phyloP scores from a whole-genome alignment of 768 basidiomycete genomes.

The Hysterangium stoloniferum region DNA sequence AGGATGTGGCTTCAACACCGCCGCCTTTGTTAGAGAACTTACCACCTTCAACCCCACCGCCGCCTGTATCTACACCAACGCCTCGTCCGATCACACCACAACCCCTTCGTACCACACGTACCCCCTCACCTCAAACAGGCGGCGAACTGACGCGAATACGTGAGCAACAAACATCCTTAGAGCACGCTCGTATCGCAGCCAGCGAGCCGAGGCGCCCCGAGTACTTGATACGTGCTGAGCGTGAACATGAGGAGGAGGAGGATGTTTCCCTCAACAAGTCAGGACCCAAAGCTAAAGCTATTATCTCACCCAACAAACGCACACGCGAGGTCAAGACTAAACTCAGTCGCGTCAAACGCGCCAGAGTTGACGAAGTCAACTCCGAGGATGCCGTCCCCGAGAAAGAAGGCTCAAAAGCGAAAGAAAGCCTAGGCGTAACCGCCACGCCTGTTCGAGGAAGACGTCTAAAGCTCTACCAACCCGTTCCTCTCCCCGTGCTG shows the following conservation, averaged over 20 bases:
- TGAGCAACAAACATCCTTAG: background rate
- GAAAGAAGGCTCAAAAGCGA: conserved; percentile 14
- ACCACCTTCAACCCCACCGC: too few relatives aligned
- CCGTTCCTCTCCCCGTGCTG: background rate
- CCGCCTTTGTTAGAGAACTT: too few relatives aligned
- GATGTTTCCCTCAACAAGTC: background rate
- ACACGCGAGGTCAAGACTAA: conserved; percentile 14
- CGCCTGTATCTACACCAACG: too few relatives aligned
- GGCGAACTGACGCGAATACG: conserved; percentile 7
- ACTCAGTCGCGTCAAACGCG: conserved; percentile 29
- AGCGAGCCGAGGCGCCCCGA: conserved; percentile 59
- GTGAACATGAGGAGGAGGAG: conserved; percentile 30
- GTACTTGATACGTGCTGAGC: conserved; percentile 56
- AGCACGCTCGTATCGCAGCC: background rate
- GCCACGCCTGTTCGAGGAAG: conserved; percentile 69
- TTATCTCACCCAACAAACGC: background rate
- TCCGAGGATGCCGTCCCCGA: conserved; percentile 13
- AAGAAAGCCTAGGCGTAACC: conserved; percentile 45
- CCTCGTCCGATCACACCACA: background rate
- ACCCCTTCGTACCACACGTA: background rate
- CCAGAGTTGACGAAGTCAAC: conserved; percentile 23
- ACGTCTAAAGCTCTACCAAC: conserved; percentile 65
- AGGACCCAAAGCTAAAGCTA: background rate
- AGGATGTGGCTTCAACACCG: too few relatives aligned
- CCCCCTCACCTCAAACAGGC: background rate